Evolutionary conservation across 176 grass and related monocot genomes (phyloP).

Genomic region (Juncus inflexus): DNA sequence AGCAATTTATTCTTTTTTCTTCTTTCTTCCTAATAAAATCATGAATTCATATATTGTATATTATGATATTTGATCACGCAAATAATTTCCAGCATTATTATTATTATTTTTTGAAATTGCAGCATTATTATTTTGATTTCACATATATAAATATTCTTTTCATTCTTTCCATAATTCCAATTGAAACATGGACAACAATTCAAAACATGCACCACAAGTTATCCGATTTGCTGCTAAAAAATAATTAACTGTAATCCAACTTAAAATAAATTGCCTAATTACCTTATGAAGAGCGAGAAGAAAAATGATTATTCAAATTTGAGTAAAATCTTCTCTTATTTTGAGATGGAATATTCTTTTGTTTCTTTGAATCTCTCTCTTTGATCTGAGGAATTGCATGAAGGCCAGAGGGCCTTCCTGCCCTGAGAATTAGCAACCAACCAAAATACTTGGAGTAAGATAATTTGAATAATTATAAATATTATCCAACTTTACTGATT

Average conservation of each 20-base stretch:
- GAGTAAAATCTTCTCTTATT: not conserved
- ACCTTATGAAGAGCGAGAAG: constrained; percentile 18
- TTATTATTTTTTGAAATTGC: not conserved
- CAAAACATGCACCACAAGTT: not conserved
- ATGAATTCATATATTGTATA: not conserved
- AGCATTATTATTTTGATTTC: not conserved
- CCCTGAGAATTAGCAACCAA: constrained; percentile 15
- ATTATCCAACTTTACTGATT: constrained; percentile 12
- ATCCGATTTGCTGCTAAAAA: no score
- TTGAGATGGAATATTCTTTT: not conserved
- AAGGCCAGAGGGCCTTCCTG: constrained; percentile 17
- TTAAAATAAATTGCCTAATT: not conserved
- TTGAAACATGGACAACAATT: not conserved
- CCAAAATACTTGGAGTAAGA: constrained; percentile 29
- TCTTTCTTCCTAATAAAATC: constrained; percentile 17
- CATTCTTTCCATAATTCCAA: not conserved
- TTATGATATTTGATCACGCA: not conserved
- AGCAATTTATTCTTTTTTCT: constrained; percentile 1
- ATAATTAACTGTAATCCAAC: no score
- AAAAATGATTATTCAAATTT: not conserved
- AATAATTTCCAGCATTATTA: not conserved
- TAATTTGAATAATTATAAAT: constrained; percentile 24
- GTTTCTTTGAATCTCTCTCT: not conserved
- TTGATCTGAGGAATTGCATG: constrained; percentile 27
- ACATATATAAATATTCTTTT: no score